A percentile compares a stretch with the other conserved stretches of the same genome.
Evolutionary conservation across 2,329 filamentous ascomycete genomes (phyloP).

Genomic region (Penicillium brevicompactum): DNA sequence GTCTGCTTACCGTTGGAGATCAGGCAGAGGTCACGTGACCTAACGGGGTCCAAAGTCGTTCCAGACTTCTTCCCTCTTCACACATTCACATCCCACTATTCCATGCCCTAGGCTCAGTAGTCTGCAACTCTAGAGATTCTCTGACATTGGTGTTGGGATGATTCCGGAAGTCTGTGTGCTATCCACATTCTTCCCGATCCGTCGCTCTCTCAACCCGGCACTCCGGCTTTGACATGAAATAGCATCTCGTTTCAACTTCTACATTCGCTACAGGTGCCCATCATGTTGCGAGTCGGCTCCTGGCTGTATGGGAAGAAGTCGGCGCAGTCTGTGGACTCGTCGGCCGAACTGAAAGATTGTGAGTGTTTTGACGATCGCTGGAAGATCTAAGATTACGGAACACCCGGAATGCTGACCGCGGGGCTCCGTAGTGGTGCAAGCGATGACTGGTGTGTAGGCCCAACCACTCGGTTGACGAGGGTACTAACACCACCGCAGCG

Average conservation of each 20-base stretch:
- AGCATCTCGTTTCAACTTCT: neutral
- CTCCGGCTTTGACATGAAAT: slow-evolving; percentile 4
- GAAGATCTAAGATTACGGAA: slow-evolving; percentile 1
- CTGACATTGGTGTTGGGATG: slow-evolving; percentile 16
- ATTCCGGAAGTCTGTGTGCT: slow-evolving; percentile 20
- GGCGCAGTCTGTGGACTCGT: slow-evolving; percentile 57
- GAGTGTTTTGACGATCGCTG: slow-evolving; percentile 20
- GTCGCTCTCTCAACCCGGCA: slow-evolving; percentile 14
- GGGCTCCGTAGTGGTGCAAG: slow-evolving; percentile 38
- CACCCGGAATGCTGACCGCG: slow-evolving; percentile 20
- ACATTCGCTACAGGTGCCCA: slow-evolving; percentile 4
- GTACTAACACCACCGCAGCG: slow-evolving; percentile 44
- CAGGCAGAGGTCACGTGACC: too few species aligned
- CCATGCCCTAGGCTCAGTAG: too few species aligned
- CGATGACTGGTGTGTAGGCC: slow-evolving; percentile 44
- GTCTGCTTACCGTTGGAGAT: too few species aligned
- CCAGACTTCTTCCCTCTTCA: too few species aligned
- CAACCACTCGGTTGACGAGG: neutral
- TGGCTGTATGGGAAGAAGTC: slow-evolving; percentile 50
- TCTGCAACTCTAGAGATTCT: too few species aligned
- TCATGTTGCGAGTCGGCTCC: slow-evolving; percentile 46
- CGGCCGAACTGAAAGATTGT: slow-evolving; percentile 59
- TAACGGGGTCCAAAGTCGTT: too few species aligned
- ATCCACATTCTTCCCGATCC: slow-evolving; percentile 33
- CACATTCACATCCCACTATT: too few species aligned